Evolutionary conservation across 106 monocot species (phyloP).

Genomic region (Acorus calamus): DNA sequence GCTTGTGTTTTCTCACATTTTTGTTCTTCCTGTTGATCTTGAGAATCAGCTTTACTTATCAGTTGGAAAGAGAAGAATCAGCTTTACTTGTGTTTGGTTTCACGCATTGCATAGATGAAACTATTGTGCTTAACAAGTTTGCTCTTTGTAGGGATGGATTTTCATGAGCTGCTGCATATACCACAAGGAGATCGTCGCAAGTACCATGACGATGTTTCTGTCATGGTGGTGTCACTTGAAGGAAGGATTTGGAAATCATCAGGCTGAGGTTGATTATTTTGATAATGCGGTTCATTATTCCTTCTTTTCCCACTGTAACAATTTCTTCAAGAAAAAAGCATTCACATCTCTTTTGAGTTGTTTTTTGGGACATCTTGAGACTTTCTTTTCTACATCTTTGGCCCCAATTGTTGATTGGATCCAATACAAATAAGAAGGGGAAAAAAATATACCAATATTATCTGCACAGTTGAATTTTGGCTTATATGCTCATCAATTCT

Average conservation of each 20-base stretch:
- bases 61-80: too few species aligned
- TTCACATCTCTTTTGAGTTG: neutral
- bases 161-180: slow-evolving; percentile 87
- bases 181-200: slow-evolving; percentile 92
- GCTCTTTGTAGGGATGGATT: slow-evolving; percentile 69
- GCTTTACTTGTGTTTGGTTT: too few species aligned
- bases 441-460: too few species aligned
- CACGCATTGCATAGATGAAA: too few species aligned
- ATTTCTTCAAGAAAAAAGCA: slow-evolving; percentile 10
- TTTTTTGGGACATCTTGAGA: neutral
- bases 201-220: slow-evolving; percentile 95
- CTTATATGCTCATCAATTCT: too few species aligned
- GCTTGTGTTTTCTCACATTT: too few species aligned
- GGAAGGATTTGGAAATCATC: slow-evolving; percentile 93
- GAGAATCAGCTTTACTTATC: too few species aligned
- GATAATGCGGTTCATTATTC: neutral
- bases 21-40: too few species aligned
- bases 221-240: slow-evolving; percentile 92
- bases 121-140: too few species aligned
- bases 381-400: neutral
- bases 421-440: too few species aligned
- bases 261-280: slow-evolving; percentile 32
- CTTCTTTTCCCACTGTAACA: slow-evolving; percentile 10
- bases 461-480: too few species aligned
- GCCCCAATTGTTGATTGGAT: neutral